Base-by-base conservation (phyloP, 345 rosid species). In the Acer saccharum region DNA sequence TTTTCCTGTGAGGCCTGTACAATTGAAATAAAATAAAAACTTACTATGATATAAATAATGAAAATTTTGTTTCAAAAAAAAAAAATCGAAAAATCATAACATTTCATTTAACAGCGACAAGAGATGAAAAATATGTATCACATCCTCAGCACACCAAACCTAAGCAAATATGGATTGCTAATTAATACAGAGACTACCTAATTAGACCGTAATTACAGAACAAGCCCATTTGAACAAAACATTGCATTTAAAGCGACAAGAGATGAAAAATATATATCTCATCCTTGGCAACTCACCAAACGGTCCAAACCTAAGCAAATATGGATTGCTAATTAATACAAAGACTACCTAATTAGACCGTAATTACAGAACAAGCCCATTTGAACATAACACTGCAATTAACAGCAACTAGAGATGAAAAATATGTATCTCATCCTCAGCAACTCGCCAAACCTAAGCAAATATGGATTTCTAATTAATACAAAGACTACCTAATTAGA, bases 1-100 rank as follows among this genome's bases (percentile, higher is more conserved):
- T 80, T 85, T 74, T 83, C 89, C 77, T 81, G 85, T 23, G 79
- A 41, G 21, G 74, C 81, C 98, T 91, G 75, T 54, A 85, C 18
- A 55, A 70, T 41, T 20, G 21, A 25, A n/a, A 55, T 4, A 16
- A 5, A 17, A 32, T 68, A 68, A 66, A 11, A 25, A 4, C 3
- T 27, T 29, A 43, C 9, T 8, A 23, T 55, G n/a, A 46, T n/a
- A 18, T 39, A 64, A 71, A 43, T 6, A 44, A 29, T 35, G 16
- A 55, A 23, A 69, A 64, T 35, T 35, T 35, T 35, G 39, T 35
- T 32, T 35, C 6, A 35, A 4, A 35, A 35, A 35, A 5, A 35
- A 35, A 35, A 35, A 4, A 35, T 0, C 6, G 10, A 5, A 71
- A 16, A 48, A 35, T 35, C 39, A 35, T 35, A 35, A 20, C 23